A percentile compares a stretch with the other conserved stretches of the same genome.
These are phyloP conservation scores for Pogostemon cablin DNA, from an alignment of 257 asterid genomes.

Conservation along the genomic window DNA sequence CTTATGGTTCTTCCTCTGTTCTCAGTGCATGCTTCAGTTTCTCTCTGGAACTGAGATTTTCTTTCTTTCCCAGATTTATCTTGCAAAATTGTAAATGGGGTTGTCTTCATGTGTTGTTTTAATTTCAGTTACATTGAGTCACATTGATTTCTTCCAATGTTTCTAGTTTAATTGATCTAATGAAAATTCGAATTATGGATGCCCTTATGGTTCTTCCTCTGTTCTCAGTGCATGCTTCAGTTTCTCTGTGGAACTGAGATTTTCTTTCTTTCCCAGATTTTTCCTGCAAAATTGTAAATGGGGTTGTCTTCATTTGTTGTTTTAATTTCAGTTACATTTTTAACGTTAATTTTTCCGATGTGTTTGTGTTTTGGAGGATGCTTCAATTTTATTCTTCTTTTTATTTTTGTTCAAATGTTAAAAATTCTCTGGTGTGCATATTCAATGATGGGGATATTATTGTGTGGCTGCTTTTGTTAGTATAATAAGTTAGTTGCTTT, in stretches of 20 bases:
- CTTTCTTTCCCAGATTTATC: not conserved
- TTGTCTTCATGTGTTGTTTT: not conserved
- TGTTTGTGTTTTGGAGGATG: not conserved
- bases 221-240: constrained; percentile 24
- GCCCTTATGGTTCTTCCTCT: constrained; percentile 16
- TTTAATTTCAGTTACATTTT: not conserved
- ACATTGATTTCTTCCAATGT: not conserved
- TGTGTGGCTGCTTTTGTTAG: constrained; percentile 26
- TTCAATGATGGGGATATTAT: constrained; percentile 17
- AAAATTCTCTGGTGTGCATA: constrained; percentile 10
- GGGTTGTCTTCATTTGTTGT: not conserved
- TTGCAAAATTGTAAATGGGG: not conserved
- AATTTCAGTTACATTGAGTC: not conserved
- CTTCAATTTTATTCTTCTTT: not conserved
- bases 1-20: constrained; percentile 4
- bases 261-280: not conserved
- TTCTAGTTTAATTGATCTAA: constrained; percentile 16
- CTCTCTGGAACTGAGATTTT: not conserved
- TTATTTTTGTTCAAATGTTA: not conserved
- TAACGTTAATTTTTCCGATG: not conserved
- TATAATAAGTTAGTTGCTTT: constrained; percentile 20
- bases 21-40: constrained; percentile 28
- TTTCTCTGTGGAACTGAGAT: constrained; percentile 1
- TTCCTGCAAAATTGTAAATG: not conserved
- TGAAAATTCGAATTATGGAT: constrained; percentile 8